phyloP scores from a whole-genome alignment of 805 yeast species.

The Kazachstania psychrophila region DNA sequence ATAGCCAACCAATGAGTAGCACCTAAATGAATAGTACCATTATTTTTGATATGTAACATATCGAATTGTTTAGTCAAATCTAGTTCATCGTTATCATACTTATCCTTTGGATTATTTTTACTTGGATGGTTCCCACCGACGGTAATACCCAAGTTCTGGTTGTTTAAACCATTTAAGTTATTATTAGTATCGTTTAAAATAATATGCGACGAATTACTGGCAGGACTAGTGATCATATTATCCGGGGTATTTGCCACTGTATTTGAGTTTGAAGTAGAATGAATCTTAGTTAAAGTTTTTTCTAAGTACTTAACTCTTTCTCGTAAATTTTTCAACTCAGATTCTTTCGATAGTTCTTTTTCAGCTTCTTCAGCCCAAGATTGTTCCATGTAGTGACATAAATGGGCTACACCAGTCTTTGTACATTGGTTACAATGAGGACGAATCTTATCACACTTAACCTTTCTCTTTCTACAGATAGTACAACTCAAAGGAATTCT shows the following conservation, averaged over 20 bases:
- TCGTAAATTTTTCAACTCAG: conserved; percentile 45
- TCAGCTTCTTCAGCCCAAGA: conserved; percentile 47
- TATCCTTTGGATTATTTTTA: conserved; percentile 5
- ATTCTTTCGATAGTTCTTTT: conserved; percentile 39
- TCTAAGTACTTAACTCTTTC: conserved; percentile 46
- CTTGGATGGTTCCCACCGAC: neutral
- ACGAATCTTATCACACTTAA: conserved; percentile 41
- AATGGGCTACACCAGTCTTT: conserved; percentile 48
- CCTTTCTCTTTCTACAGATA: conserved; percentile 42
- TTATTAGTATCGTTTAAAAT: neutral
- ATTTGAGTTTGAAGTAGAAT: conserved; percentile 6
- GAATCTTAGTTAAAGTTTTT: conserved; percentile 31
- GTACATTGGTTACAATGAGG: conserved; percentile 51
- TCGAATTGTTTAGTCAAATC: conserved; percentile 36
- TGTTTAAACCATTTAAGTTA: conserved; percentile 7
- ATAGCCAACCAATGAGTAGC: conserved; percentile 52
- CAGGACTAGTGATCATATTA: conserved; percentile 1
- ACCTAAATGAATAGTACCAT: conserved; percentile 38
- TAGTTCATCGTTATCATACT: conserved; percentile 29
- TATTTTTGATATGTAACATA: conserved; percentile 36
- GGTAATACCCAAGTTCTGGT: neutral
- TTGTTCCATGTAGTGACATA: conserved; percentile 50
- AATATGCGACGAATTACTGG: conserved; percentile 1
- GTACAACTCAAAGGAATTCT: conserved; percentile 41
- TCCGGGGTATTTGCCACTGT: conserved; percentile 17